These are phyloP conservation scores for Penicillium tannophilum DNA, from an alignment of 495 filamentous ascomycete species.

Conservation along the genomic window DNA sequence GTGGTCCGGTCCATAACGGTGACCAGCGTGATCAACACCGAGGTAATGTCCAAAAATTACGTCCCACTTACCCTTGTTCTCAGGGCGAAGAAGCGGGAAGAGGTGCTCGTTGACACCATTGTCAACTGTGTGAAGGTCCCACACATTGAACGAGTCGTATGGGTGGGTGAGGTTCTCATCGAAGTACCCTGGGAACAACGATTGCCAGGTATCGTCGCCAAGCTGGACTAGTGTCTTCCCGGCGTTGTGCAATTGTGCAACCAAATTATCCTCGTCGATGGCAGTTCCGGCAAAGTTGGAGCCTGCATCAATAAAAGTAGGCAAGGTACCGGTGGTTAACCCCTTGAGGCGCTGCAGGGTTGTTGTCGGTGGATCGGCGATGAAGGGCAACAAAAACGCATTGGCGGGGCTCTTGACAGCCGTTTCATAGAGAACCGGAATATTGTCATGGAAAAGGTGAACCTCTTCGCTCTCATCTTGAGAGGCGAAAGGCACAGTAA, in stretches of 20 bases:
- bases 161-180: constrained; percentile 78
- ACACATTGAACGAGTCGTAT: constrained; percentile 97
- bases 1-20: constrained; percentile 93
- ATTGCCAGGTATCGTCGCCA: constrained; percentile 95
- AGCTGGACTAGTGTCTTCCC: constrained; percentile 89
- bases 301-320: constrained; percentile 90
- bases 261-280: constrained; percentile 96
- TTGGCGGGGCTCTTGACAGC: constrained; percentile 71
- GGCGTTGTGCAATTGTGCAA: constrained; percentile 76
- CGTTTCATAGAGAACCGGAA: constrained; percentile 83
- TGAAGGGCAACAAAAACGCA: constrained; percentile 91
- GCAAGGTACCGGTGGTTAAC: constrained; percentile 90
- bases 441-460: constrained; percentile 81
- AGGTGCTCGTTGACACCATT: constrained; percentile 94
- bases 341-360: constrained; percentile 93
- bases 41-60: constrained; percentile 90
- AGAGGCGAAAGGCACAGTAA: constrained; percentile 78
- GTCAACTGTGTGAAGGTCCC: constrained; percentile 96
- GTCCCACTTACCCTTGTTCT: constrained; percentile 77
- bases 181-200: constrained; percentile 90
- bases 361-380: constrained; percentile 93
- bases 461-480: constrained; percentile 48
- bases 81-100: constrained; percentile 72
- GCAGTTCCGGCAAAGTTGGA: constrained; percentile 95
- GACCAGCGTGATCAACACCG: constrained; percentile 95